Conservation (phyloP, 805 yeast genomes). For the Wickerhamiella vanderwaltii region DNA sequence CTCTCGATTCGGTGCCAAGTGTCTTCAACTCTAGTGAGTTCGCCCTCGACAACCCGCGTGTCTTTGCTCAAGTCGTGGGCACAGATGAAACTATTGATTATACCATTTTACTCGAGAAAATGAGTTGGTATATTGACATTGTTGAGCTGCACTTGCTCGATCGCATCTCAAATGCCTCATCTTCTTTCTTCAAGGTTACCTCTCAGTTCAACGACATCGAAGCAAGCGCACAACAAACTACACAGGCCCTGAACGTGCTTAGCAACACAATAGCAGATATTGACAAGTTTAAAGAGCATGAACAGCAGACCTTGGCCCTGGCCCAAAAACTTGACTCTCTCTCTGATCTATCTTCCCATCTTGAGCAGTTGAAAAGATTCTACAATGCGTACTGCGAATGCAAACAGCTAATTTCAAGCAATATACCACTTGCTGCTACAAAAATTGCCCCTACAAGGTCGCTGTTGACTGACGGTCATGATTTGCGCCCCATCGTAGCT, state of each 20-base stretch:
- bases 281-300: conserved; percentile 15
- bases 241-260: conserved; percentile 38
- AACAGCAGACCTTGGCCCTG: conserved; percentile 11
- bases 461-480: neutral
- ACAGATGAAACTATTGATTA: conserved; percentile 22
- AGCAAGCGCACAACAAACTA: conserved; percentile 16
- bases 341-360: conserved; percentile 34
- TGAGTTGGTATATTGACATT: conserved; percentile 71
- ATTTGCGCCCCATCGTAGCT: conserved; percentile 5
- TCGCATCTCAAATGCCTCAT: conserved; percentile 76
- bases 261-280: conserved; percentile 13
- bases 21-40: conserved; percentile 59
- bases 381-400: neutral
- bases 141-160: conserved; percentile 70
- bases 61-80: conserved; percentile 63
- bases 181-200: conserved; percentile 72
- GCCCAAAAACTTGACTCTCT: conserved; percentile 30
- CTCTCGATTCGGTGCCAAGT: conserved; percentile 44
- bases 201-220: conserved; percentile 62
- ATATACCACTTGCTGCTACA: neutral
- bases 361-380: conserved; percentile 41
- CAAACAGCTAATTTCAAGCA: neutral
- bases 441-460: neutral
- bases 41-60: conserved; percentile 76
- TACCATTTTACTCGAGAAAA: conserved; percentile 53